phyloP scores from a whole-genome alignment of 2,329 filamentous ascomycete species.

The Macrophomina phaseolina region DNA sequence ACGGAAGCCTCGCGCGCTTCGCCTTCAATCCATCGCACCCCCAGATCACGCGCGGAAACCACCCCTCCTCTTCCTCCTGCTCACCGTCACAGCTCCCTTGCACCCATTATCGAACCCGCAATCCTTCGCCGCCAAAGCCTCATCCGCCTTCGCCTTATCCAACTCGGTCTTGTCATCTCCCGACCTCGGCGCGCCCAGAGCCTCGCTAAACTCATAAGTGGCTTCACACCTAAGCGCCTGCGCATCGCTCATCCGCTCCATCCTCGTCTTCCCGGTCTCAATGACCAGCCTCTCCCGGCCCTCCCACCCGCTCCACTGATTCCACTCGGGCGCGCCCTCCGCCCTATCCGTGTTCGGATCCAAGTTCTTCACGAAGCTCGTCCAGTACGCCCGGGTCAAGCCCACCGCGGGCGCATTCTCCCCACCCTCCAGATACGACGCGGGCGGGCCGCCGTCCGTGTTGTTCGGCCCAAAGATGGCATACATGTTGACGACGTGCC shows the following conservation, averaged over 20 bases:
- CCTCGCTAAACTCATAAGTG: constrained; percentile 7
- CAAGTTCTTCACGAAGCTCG: constrained; percentile 70
- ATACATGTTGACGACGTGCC: constrained; percentile 69
- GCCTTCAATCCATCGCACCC: too few relatives aligned
- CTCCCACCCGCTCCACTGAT: constrained; percentile 44
- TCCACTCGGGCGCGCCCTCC: constrained; percentile 58
- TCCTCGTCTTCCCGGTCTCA: constrained; percentile 45
- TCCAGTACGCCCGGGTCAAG: constrained; percentile 73
- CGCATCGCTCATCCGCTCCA: constrained; percentile 45
- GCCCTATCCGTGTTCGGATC: constrained; percentile 67
- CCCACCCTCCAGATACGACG: constrained; percentile 58
- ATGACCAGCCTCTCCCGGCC: constrained; percentile 42
- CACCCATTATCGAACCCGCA: constrained; percentile 11
- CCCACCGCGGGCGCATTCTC: constrained; percentile 64
- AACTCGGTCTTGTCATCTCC: constrained; percentile 1
- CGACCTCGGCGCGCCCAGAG: neutral
- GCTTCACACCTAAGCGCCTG: constrained; percentile 7
- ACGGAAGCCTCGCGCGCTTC: too few relatives aligned
- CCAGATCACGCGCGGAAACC: neutral
- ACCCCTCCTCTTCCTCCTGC: neutral
- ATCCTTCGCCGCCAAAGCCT: constrained; percentile 12
- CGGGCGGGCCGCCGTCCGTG: constrained; percentile 55
- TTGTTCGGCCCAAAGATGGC: constrained; percentile 71
- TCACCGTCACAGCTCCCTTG: neutral
- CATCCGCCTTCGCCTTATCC: constrained; percentile 6